phyloP scores from a whole-genome alignment of 345 rosid genomes.

The Cardamine resedifolia region DNA sequence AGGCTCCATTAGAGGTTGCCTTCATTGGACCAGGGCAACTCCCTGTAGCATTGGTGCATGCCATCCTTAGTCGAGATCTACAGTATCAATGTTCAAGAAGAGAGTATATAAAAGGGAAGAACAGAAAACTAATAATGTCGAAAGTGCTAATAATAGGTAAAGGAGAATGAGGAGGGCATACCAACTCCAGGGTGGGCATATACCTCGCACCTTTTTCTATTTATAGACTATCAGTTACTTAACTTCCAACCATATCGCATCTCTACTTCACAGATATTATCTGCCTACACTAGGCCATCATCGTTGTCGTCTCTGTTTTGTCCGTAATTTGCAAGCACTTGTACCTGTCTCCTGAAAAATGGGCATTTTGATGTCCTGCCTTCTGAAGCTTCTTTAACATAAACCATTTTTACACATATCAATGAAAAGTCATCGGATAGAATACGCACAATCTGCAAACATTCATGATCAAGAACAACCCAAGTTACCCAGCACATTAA shows the following conservation, averaged over 20 bases:
- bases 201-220: slow-evolving; percentile 27
- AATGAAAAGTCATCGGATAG: background rate
- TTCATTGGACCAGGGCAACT: slow-evolving; percentile 56
- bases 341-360: background rate
- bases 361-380: background rate
- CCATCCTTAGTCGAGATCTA: slow-evolving; percentile 20
- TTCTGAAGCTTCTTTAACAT: background rate
- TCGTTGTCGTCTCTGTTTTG: slow-evolving; percentile 5
- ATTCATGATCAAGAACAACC: slow-evolving; percentile 12
- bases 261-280: slow-evolving; percentile 18
- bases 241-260: slow-evolving; percentile 36
- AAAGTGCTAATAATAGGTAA: slow-evolving; percentile 33
- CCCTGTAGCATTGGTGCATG: slow-evolving; percentile 27
- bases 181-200: slow-evolving; percentile 36
- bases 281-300: slow-evolving; percentile 4
- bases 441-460: background rate
- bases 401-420: background rate
- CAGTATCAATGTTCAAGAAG: slow-evolving; percentile 19
- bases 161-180: slow-evolving; percentile 27
- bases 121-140: slow-evolving; percentile 26
- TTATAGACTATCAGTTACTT: slow-evolving; percentile 32
- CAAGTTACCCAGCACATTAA: no score
- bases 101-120: slow-evolving; percentile 16
- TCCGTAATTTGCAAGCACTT: slow-evolving; percentile 16
- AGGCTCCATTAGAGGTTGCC: slow-evolving; percentile 74